A percentile compares a stretch with the other conserved stretches of the same genome.
phyloP scores from a whole-genome alignment of 2,329 filamentous ascomycete species.

The Elsinoe ampelina region DNA sequence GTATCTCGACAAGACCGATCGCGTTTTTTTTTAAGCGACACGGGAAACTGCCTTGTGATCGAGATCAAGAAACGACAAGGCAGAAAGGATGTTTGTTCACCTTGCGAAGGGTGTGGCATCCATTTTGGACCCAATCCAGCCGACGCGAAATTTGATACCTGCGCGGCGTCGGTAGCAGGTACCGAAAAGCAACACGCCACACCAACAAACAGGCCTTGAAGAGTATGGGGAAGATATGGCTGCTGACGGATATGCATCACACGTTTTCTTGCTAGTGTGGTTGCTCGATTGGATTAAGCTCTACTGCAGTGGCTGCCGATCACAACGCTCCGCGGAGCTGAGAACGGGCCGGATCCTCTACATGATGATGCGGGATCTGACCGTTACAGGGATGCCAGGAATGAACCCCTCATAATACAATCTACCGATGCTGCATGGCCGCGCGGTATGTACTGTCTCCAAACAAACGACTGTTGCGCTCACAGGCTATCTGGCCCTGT shows the following conservation, averaged over 20 bases:
- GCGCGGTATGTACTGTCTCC: background rate
- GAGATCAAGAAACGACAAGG: background rate
- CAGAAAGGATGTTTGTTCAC: background rate
- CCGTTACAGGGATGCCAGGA: background rate
- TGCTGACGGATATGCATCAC: background rate
- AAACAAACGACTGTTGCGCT: slow-evolving; percentile 7
- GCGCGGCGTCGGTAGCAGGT: background rate
- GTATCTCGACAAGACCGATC: background rate
- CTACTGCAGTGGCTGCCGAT: background rate
- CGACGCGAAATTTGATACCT: background rate
- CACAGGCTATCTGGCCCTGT: background rate
- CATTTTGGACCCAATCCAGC: background rate
- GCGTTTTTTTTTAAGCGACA: background rate
- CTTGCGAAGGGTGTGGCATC: background rate
- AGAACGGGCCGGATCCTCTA: background rate
- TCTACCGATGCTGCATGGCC: slow-evolving; percentile 1
- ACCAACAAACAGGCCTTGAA: background rate
- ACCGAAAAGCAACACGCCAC: slow-evolving; percentile 11
- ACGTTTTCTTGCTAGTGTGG: background rate
- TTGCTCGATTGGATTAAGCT: background rate
- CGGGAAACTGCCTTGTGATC: background rate
- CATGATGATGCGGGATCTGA: background rate
- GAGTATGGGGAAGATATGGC: background rate
- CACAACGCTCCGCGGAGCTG: background rate
- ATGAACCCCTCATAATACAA: slow-evolving; percentile 3